Conservation (phyloP, 495 filamentous ascomycete genomes). For the Chaetomium fimeti region DNA sequence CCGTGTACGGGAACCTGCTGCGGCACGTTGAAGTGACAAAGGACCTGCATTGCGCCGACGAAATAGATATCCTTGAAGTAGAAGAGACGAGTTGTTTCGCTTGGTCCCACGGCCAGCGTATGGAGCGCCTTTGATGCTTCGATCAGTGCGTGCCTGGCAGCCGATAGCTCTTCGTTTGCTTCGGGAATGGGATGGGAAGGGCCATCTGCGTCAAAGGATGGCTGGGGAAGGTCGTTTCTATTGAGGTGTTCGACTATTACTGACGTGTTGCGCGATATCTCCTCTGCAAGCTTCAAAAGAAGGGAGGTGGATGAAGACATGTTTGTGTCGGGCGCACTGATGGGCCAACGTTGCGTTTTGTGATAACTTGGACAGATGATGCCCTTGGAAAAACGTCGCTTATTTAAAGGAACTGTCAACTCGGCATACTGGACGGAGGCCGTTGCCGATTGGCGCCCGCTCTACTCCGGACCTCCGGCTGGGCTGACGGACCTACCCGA, state of each 20-base stretch:
- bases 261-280: conserved; percentile 14
- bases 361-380: too few species aligned
- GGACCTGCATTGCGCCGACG: conserved; percentile 23
- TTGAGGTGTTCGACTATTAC: too few species aligned
- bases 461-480: neutral
- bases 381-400: too few species aligned
- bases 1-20: conserved; percentile 34
- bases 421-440: neutral
- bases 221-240: conserved; percentile 21
- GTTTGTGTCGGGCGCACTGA: neutral
- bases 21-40: conserved; percentile 34
- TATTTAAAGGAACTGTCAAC: neutral
- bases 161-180: conserved; percentile 7
- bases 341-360: neutral
- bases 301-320: neutral
- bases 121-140: conserved; percentile 27
- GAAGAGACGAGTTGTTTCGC: conserved; percentile 21
- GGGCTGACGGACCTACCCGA: neutral
- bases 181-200: conserved; percentile 13
- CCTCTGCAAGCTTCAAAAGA: conserved; percentile 17
- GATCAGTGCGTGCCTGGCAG: conserved; percentile 19
- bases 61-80: conserved; percentile 21
- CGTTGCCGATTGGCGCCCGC: neutral
- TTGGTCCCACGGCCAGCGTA: conserved; percentile 21
- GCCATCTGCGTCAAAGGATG: conserved; percentile 21